Evolutionary conservation across 106 monocot species (phyloP).

Genomic region (Dendrobium officinale): DNA sequence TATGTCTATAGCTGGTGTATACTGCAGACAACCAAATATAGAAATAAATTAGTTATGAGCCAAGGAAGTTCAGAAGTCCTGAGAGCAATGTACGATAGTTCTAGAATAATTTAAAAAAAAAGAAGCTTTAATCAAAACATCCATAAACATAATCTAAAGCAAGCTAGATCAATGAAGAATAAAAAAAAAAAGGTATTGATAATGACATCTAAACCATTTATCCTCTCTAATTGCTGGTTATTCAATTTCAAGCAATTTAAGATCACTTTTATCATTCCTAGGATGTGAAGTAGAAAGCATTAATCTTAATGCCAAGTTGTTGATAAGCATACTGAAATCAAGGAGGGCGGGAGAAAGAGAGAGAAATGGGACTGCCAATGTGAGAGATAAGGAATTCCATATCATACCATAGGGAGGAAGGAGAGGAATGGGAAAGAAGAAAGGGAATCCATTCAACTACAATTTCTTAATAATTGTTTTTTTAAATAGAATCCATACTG

Average conservation of each 20-base stretch:
- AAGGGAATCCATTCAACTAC: neutral
- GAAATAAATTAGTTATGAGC: neutral
- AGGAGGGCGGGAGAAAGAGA: neutral
- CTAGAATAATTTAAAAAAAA: neutral
- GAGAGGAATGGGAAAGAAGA: neutral
- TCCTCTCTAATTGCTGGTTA: neutral
- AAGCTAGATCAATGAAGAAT: neutral
- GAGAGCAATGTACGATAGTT: neutral
- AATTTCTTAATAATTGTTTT: too few species aligned
- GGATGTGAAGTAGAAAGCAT: neutral
- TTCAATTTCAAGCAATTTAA: neutral
- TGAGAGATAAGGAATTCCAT: neutral
- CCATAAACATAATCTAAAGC: neutral
- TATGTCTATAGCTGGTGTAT: constrained; percentile 90
- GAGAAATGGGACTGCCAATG: neutral
- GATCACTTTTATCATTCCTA: neutral
- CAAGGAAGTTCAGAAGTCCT: neutral
- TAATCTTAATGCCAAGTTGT: too few species aligned
- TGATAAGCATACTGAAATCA: neutral
- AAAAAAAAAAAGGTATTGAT: neutral
- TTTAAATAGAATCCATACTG: too few species aligned
- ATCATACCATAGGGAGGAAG: neutral
- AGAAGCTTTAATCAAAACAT: neutral
- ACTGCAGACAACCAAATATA: constrained; percentile 31
- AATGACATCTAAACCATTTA: neutral